phyloP scores from a whole-genome alignment of 345 rosid species.

The Lepidium africanum region DNA sequence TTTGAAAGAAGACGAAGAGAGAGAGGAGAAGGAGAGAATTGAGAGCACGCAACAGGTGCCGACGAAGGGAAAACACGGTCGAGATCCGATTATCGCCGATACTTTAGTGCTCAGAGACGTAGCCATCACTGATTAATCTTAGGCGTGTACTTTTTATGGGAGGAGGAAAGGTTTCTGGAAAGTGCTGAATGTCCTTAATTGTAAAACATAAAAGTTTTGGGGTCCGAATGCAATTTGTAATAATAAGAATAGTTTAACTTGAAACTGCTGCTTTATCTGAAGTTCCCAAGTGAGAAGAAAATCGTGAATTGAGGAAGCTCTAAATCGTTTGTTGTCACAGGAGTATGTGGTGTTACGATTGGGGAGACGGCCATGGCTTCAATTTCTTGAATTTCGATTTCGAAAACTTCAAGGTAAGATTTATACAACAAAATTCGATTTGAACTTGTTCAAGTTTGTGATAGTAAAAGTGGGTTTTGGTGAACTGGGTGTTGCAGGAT shows the following conservation, averaged over 20 bases:
- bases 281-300: background rate
- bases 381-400: conserved; percentile 67
- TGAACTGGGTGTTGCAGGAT: conserved; percentile 43
- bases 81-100: conserved; percentile 26
- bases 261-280: background rate
- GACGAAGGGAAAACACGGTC: conserved; percentile 50
- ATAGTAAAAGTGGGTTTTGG: background rate
- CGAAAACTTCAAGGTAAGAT: conserved; percentile 56
- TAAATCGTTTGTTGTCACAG: background rate
- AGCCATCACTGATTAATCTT: conserved; percentile 24
- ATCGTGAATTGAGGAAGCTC: conserved; percentile 2
- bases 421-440: background rate
- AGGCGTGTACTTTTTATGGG: background rate
- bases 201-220: background rate
- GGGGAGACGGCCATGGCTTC: conserved; percentile 26
- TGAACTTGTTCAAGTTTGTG: background rate
- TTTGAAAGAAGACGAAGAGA: conserved; percentile 33
- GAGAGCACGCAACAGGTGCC: conserved; percentile 66
- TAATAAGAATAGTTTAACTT: background rate
- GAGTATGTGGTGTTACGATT: conserved; percentile 27
- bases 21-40: conserved; percentile 33
- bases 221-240: background rate
- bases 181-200: background rate
- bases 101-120: conserved; percentile 23
- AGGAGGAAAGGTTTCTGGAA: conserved; percentile 4